Conservation (phyloP, 495 filamentous ascomycete species). For the Penicillium verhagenii region DNA sequence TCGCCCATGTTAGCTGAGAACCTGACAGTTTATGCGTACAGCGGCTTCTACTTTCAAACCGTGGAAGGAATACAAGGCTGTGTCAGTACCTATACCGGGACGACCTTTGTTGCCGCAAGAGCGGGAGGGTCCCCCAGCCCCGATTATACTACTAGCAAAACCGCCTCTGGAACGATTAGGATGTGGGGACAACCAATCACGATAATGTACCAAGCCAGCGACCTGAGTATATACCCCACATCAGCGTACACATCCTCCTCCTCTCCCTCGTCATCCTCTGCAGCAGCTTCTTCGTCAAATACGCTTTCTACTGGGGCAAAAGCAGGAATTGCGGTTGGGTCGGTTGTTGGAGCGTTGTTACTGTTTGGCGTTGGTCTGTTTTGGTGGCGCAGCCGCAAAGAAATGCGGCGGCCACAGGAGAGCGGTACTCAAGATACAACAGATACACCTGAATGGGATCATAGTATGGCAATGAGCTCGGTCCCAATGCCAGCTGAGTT, state of each 20-base stretch:
- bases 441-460: neutral
- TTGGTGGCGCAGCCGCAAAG: neutral
- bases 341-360: neutral
- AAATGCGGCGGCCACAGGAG: neutral
- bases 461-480: neutral
- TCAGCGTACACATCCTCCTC: neutral
- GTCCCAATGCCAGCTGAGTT: neutral
- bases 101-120: neutral
- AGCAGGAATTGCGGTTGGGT: neutral
- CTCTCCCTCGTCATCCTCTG: neutral
- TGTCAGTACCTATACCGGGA: neutral
- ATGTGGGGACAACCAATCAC: neutral
- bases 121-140: neutral
- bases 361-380: neutral
- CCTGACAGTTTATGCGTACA: neutral
- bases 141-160: neutral
- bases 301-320: neutral
- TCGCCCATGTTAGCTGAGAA: neutral
- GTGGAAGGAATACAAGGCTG: neutral
- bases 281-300: neutral
- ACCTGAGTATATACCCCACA: neutral
- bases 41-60: neutral
- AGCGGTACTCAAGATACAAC: neutral
- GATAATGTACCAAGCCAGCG: neutral
- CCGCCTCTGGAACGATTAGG: neutral